Conservation (phyloP, 352 stramenopile species). For the Labyrinthula sp. region DNA sequence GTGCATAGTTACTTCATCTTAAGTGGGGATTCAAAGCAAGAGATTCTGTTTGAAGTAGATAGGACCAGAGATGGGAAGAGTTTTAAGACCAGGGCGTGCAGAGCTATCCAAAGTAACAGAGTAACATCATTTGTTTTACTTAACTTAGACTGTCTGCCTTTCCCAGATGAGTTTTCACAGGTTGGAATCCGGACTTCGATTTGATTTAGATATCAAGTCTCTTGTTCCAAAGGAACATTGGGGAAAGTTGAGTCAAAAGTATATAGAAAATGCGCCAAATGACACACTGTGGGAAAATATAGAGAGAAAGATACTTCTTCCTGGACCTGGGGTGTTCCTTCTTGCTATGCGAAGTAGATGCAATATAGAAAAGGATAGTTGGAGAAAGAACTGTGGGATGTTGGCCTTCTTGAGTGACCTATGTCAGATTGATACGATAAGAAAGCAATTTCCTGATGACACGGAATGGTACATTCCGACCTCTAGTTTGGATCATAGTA, state of each 20-base stretch:
- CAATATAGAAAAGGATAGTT: too few species aligned
- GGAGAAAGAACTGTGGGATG: constrained; percentile 7
- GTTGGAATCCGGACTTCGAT: constrained; percentile 1
- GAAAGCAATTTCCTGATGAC: neutral
- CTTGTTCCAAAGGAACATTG: neutral
- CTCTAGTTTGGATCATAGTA: constrained; percentile 6
- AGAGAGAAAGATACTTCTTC: neutral
- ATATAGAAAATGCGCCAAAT: neutral
- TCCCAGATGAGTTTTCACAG: constrained; percentile 1
- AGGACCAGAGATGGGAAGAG: neutral
- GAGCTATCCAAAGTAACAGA: constrained; percentile 6
- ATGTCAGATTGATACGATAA: constrained; percentile 1
- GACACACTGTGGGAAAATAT: constrained; percentile 1
- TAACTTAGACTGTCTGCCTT: too few species aligned
- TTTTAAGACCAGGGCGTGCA: neutral
- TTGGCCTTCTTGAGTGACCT: constrained; percentile 5
- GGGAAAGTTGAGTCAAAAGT: neutral
- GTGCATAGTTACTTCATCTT: constrained; percentile 11
- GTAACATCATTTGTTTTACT: too few species aligned
- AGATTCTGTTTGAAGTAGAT: constrained; percentile 6
- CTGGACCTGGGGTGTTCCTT: constrained; percentile 4
- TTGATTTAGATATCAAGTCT: neutral
- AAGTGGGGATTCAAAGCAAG: constrained; percentile 1
- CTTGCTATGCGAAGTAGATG: too few species aligned
- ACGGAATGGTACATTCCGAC: neutral